These are phyloP conservation scores for Xylariaceae sp. DNA, from an alignment of 2,329 filamentous ascomycete genomes.

Conservation along the genomic window DNA sequence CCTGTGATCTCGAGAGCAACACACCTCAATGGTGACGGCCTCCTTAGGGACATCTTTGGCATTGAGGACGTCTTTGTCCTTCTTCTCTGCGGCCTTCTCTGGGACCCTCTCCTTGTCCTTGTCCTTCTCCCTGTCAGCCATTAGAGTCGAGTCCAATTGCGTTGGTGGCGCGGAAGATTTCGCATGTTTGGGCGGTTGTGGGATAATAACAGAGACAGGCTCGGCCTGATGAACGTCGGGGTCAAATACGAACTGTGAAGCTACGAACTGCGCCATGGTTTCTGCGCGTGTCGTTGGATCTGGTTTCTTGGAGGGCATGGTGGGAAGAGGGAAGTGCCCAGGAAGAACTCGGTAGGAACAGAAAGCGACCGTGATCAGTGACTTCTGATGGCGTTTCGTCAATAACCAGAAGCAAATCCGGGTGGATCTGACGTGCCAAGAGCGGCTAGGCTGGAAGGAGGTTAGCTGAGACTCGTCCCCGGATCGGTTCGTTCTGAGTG, in stretches of 20 bases:
- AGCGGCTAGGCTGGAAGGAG: neutral
- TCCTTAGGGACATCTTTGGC: slow-evolving; percentile 24
- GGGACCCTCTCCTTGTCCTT: slow-evolving; percentile 27
- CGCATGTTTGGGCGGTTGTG: slow-evolving; percentile 21
- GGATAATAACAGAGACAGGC: slow-evolving; percentile 21
- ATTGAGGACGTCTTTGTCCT: slow-evolving; percentile 32
- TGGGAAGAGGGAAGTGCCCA: slow-evolving; percentile 13
- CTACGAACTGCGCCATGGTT: slow-evolving; percentile 40
- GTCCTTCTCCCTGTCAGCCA: slow-evolving; percentile 33
- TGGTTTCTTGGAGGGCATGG: slow-evolving; percentile 52
- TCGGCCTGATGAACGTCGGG: slow-evolving; percentile 30
- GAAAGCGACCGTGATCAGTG: neutral
- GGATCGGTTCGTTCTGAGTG: neutral
- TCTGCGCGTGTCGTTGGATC: slow-evolving; percentile 43
- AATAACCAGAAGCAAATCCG: neutral
- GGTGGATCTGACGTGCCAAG: neutral
- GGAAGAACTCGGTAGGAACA: neutral
- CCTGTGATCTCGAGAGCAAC: slow-evolving; percentile 2
- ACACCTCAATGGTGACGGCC: slow-evolving; percentile 50
- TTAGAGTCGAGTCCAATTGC: slow-evolving; percentile 28
- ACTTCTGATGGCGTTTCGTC: neutral
- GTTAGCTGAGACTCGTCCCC: neutral
- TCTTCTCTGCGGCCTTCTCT: slow-evolving; percentile 31
- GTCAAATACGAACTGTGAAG: slow-evolving; percentile 39
- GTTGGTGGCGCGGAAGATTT: slow-evolving; percentile 18